phyloP scores from a whole-genome alignment of 768 basidiomycete species.

The Glaciozyma antarctica region DNA sequence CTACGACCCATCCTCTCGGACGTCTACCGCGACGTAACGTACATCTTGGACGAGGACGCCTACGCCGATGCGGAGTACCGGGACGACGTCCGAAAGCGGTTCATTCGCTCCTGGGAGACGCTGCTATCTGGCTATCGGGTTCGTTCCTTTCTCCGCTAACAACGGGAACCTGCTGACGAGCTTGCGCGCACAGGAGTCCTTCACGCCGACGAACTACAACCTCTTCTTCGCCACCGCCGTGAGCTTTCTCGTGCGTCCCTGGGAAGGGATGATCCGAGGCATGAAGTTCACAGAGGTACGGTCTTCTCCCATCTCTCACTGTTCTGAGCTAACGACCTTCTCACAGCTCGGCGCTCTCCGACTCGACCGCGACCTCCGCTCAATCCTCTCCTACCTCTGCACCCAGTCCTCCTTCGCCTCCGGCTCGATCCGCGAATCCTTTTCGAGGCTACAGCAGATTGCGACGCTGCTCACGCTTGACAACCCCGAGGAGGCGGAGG shows the following conservation, averaged over 20 bases:
- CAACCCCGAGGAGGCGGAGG: constrained; percentile 27
- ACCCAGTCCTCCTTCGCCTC: constrained; percentile 85
- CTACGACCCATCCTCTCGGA: constrained; percentile 74
- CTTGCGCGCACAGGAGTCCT: constrained; percentile 52
- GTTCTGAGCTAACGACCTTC: too few species aligned
- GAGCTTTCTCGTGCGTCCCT: constrained; percentile 81
- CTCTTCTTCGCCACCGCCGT: constrained; percentile 74
- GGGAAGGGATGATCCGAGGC: constrained; percentile 77
- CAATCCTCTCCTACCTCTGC: constrained; percentile 70
- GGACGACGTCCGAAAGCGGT: constrained; percentile 78
- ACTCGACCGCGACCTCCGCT: constrained; percentile 83
- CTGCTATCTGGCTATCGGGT: constrained; percentile 83
- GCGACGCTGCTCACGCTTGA: constrained; percentile 73
- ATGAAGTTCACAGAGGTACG: constrained; percentile 80
- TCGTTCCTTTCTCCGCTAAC: constrained; percentile 14
- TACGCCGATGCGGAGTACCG: constrained; percentile 76
- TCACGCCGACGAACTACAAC: constrained; percentile 81
- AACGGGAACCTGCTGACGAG: neutral
- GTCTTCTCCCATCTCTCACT: neutral
- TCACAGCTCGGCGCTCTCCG: constrained; percentile 83
- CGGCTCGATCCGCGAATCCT: constrained; percentile 65
- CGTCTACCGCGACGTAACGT: constrained; percentile 80
- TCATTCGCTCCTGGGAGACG: constrained; percentile 76
- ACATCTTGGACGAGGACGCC: constrained; percentile 77
- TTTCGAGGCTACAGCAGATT: constrained; percentile 82